Percentiles rank a stretch among this genome's conserved stretches.
Evolutionary conservation across 768 basidiomycete species (phyloP).

Genomic region (Pisolithus orientalis): DNA sequence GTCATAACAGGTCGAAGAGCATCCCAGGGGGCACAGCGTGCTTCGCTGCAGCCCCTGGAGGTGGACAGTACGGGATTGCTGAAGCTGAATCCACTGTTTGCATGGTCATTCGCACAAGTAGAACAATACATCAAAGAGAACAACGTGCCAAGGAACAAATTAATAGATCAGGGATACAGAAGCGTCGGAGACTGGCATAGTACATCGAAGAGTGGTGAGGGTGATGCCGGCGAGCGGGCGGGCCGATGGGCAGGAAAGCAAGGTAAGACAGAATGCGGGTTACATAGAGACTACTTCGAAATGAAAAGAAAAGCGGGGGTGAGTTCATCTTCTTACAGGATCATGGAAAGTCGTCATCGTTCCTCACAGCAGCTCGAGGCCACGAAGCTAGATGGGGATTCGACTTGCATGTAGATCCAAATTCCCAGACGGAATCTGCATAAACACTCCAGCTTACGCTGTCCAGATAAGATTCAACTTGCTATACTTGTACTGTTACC

Average conservation of each 20-base stretch:
- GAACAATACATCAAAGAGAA: conserved; percentile 80
- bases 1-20: conserved; percentile 94
- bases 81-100: conserved; percentile 90
- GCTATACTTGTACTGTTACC: not conserved
- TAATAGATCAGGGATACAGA: conserved; percentile 88
- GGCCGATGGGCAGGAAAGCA: conserved; percentile 87
- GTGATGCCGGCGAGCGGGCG: conserved; percentile 73
- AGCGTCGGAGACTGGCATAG: conserved; percentile 99
- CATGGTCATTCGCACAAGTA: conserved; percentile 81
- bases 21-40: conserved; percentile 90
- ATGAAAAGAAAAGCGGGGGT: conserved; percentile 55
- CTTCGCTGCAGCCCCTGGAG: conserved; percentile 77
- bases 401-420: not conserved
- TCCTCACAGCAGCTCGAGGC: conserved; percentile 1
- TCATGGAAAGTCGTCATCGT: not conserved
- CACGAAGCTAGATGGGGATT: not conserved
- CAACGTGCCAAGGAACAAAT: conserved; percentile 79
- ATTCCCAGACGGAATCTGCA: not conserved
- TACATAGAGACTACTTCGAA: conserved; percentile 87
- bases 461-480: not conserved
- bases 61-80: conserved; percentile 84
- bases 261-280: conserved; percentile 89
- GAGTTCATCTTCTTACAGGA: not conserved
- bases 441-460: not conserved
- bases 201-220: conserved; percentile 60